A percentile compares a stretch with the other conserved stretches of the same genome.
These are phyloP conservation scores for Chlorella ohadii DNA, from an alignment of 139 green algal species.

Conservation along the genomic window DNA sequence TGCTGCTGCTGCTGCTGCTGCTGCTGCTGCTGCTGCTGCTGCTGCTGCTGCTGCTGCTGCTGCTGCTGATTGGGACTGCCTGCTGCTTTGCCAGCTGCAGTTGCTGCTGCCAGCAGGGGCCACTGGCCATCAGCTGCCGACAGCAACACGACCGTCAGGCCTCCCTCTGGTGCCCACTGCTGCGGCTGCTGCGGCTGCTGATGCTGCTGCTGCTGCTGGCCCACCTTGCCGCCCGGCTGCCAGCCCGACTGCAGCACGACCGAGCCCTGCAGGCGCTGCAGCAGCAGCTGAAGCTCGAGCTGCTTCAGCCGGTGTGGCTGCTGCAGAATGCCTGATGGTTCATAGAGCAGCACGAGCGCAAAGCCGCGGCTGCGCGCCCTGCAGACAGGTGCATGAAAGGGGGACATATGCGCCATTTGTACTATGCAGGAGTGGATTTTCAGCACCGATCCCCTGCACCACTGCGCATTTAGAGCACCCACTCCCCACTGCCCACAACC, in stretches of 20 bases:
- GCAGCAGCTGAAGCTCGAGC: conserved; percentile 36
- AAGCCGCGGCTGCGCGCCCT: conserved; percentile 27
- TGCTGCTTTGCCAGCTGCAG: not conserved
- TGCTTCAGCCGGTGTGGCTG: not conserved
- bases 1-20: not conserved
- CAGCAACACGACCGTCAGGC: conserved; percentile 21
- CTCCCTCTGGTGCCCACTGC: not conserved
- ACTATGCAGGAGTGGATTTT: no score
- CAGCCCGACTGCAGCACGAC: conserved; percentile 12
- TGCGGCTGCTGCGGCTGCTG: conserved; percentile 9
- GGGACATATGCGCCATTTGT: no score
- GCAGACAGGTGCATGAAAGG: not conserved
- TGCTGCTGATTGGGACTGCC: no score
- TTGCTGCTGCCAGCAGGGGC: conserved; percentile 7
- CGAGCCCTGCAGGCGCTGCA: not conserved
- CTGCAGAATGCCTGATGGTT: conserved; percentile 15
- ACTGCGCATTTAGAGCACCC: no score
- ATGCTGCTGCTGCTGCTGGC: not conserved
- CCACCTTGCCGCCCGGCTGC: not conserved
- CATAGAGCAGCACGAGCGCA: conserved; percentile 25
- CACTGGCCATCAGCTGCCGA: conserved; percentile 24
- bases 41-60: no score
- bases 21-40: not conserved
- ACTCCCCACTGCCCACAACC: no score
- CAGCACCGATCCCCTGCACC: no score